Base-by-base conservation (phyloP, 345 rosid species). In the Abelmoschus esculentus region DNA sequence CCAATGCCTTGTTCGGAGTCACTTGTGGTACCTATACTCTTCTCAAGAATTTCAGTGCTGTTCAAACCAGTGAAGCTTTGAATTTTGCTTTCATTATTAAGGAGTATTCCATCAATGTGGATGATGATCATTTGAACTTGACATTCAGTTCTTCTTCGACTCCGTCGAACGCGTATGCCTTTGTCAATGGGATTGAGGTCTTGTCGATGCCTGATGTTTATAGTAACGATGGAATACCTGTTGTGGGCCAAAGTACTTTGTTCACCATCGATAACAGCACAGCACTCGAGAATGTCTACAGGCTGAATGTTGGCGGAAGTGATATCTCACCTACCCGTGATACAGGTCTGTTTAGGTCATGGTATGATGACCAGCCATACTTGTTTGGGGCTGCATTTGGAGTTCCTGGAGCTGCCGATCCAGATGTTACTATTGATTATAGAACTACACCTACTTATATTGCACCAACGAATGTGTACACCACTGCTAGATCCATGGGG, bases 161-260 rank as follows among this genome's bases (percentile, higher is more conserved):
- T 6, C 81, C 80, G 52, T 66, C 87, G 0, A 79, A 78, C 10
- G 79, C 90, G 0, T 95, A 79, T 70, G 98, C 98, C 0, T 96
- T 96, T 70, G 93, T 92, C 1, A 96, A 96, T 70, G 99, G 99
- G 73, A 96, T 96, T 29, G 99, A 96, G 85, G 83, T 92, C 7
- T 76, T 87, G 57, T 92, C 99, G 0, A 92, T 92, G 96, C 98
- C 98, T 5, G 96, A 96, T 77, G 77, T 96, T 22, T 96, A 89
- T 55, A 81, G 86, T 4, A 47, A 50, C 19, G 87, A 81, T 75
- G 96, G 90, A 50, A 17, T 83, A 62, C 3, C 1, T 4, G 9
- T 83, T 10, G 87, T 92, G 5, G 98, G 98, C 36, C 65, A 61
- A 5, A 4, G 15, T 40, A 0, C 57, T 70, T n/a, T 74, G 0